Percentiles rank a stretch among this genome's conserved stretches.
phyloP scores from a whole-genome alignment of 1,139 yeast species.

The Taphrina deformans region DNA sequence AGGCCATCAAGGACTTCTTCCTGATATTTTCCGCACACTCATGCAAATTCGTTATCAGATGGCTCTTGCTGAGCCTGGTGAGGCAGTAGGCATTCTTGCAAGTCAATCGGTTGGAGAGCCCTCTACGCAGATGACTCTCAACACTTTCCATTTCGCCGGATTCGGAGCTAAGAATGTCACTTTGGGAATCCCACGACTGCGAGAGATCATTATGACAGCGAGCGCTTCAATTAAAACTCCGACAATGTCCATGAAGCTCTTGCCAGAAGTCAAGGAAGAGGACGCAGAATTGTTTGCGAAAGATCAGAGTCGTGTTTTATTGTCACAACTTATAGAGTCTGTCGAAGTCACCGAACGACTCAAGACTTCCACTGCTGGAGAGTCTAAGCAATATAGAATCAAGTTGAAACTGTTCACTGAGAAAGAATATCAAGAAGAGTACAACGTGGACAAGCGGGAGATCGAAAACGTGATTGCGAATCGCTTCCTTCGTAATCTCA shows the following conservation, averaged over 20 bases:
- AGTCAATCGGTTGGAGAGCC: slow-evolving; percentile 99
- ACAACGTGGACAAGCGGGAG: slow-evolving; percentile 79
- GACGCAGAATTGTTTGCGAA: slow-evolving; percentile 93
- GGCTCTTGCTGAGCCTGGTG: slow-evolving; percentile 92
- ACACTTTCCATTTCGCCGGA: slow-evolving; percentile 99
- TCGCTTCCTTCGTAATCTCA: slow-evolving; percentile 69
- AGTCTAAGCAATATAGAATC: slow-evolving; percentile 63
- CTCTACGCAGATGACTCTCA: slow-evolving; percentile 98
- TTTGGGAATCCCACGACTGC: slow-evolving; percentile 98
- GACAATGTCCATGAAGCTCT: slow-evolving; percentile 90
- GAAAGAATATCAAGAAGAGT: slow-evolving; percentile 78
- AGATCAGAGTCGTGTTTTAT: slow-evolving; percentile 76
- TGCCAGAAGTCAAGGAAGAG: slow-evolving; percentile 73
- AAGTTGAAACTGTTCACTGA: slow-evolving; percentile 72
- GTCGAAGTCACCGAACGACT: slow-evolving; percentile 73
- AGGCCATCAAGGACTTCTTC: neutral
- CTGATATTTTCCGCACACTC: slow-evolving; percentile 68
- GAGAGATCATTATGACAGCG: slow-evolving; percentile 99
- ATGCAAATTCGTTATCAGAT: slow-evolving; percentile 99
- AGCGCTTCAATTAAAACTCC: slow-evolving; percentile 94
- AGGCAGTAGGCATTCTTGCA: slow-evolving; percentile 97
- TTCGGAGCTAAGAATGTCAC: slow-evolving; percentile 99
- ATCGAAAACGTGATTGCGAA: slow-evolving; percentile 68
- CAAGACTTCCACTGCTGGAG: slow-evolving; percentile 65
- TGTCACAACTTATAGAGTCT: slow-evolving; percentile 85